Base-by-base conservation (phyloP, 768 basidiomycete genomes). In the Leccinum variicolor region DNA sequence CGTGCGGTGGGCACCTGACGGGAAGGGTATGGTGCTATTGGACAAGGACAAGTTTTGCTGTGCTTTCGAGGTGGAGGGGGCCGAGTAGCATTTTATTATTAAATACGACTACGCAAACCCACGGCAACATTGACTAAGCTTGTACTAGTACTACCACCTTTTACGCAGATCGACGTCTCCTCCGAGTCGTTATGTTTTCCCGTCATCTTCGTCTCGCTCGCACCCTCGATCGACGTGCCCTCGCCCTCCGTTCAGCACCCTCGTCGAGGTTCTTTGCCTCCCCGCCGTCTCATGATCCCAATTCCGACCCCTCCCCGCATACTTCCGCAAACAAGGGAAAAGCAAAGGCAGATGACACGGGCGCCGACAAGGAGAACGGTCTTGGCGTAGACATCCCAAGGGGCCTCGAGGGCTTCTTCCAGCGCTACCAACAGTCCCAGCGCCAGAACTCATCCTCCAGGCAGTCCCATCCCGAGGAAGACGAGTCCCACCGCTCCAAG, bases 41-140 rank as follows among this genome's bases (percentile, higher is more conserved):
- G 91, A 90, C 64, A 88, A 81, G 65, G 84, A 89, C 33, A 81
- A 81, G 43, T 96, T 94, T 67, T 95, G 93, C 67, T 92, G 90
- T 67, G 89, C 87, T 6, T 92, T 91, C 58, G 89, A 92, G 69
- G 90, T 90, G 6, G 79, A 83, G 64, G 84, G 21, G 55, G 53
- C 46, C 26, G 45, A 48, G 17, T 47, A 43, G 17, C 11, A 15
- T 47, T 21, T 25, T 19, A 47, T n/a, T 47, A 47, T 25, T 17
- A 17, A 47, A 7, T 47, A 25, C 14, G 46, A 26, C 53, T 25
- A 9, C 29, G 47, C 33, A 41, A 41, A 3, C 33, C 39, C 39
- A 19, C 39, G 39, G 39, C n/a, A 19, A 48, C n/a, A n/a, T 55
- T 67, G 59, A 66, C 66, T 66, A 67, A 69, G 67, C 23, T 43